Evolutionary conservation across 2,329 filamentous ascomycete species (phyloP).

Genomic region (Ascochyta pisi): DNA sequence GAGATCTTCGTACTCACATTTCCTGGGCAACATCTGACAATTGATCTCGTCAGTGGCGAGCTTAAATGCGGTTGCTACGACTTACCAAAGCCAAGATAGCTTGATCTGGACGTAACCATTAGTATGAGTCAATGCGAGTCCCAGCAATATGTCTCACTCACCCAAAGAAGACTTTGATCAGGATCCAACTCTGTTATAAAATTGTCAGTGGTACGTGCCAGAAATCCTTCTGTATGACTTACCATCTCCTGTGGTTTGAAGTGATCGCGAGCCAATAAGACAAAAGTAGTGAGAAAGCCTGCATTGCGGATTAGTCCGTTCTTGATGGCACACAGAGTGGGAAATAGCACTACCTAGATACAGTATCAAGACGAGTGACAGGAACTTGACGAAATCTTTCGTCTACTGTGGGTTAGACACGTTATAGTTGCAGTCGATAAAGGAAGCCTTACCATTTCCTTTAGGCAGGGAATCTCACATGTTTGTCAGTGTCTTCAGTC

Average conservation of each 20-base stretch:
- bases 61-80: conserved; percentile 22
- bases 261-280: conserved; percentile 73
- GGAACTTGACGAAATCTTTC: conserved; percentile 87
- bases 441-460: conserved; percentile 74
- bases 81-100: conserved; percentile 74
- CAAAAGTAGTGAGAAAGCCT: conserved; percentile 88
- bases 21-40: conserved; percentile 54
- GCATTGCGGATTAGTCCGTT: not conserved
- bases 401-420: conserved; percentile 54
- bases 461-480: conserved; percentile 78
- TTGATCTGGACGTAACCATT: conserved; percentile 54
- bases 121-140: not conserved
- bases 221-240: not conserved
- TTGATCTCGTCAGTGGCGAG: conserved; percentile 30
- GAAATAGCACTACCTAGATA: conserved; percentile 66
- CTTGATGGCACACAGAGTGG: not conserved
- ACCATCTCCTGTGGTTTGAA: conserved; percentile 71
- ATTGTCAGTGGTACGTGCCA: conserved; percentile 17
- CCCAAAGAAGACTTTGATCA: conserved; percentile 84
- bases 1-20: conserved; percentile 39
- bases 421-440: not conserved
- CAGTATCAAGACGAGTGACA: conserved; percentile 78
- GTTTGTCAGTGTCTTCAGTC: not conserved
- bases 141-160: conserved; percentile 28
- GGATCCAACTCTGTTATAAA: conserved; percentile 65